Base-by-base conservation (phyloP, 1,139 yeast species). In the Suhomyces ambrosiae region DNA sequence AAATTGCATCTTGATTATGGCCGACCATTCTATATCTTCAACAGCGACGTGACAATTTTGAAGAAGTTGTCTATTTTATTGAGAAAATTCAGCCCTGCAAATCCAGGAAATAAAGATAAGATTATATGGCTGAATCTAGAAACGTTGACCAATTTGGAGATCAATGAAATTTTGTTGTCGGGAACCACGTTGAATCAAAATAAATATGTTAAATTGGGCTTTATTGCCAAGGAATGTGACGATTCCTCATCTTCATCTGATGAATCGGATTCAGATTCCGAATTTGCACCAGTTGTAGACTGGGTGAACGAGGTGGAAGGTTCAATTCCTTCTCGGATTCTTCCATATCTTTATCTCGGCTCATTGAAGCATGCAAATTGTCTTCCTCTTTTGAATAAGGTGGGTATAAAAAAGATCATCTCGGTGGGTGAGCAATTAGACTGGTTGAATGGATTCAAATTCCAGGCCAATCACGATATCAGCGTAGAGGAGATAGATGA, bases 311-410 rank as follows among this genome's bases (percentile, higher is more conserved):
- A 68, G 22, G 71, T 69, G 3, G 75, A 71, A 42, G 92, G 92
- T 0, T 76, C 85, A 7, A 57, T 85, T 19, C 94, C 94, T 1
- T 81, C 88, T 0, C 69, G 86, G 37, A 82, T 92, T 3, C 61
- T 90, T 34, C 87, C 94, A 0, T 92, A 90, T 59, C 61, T 92
- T 50, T 92, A 89, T 55, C 68, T 92, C 39, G 98, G 98, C 0
- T 84, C 95, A 2, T 66, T 89, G 36, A 76, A 67, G 33, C 97
- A 92, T 62, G 97, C 97, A 5, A 80, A 80, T 46, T 78, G 82
- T 49, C 72, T 84, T 3, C 77, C 80, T 4, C 61, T 90, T 49
- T 65, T 92, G 40, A 61, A 66, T 22, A 74, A 73, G 35, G 62
- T 92, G 15, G 92, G 89, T 0, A 87, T 92, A 38, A 75, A 74